These are phyloP conservation scores for Cystoderma amianthinum DNA, from an alignment of 768 basidiomycete species.

Conservation along the genomic window DNA sequence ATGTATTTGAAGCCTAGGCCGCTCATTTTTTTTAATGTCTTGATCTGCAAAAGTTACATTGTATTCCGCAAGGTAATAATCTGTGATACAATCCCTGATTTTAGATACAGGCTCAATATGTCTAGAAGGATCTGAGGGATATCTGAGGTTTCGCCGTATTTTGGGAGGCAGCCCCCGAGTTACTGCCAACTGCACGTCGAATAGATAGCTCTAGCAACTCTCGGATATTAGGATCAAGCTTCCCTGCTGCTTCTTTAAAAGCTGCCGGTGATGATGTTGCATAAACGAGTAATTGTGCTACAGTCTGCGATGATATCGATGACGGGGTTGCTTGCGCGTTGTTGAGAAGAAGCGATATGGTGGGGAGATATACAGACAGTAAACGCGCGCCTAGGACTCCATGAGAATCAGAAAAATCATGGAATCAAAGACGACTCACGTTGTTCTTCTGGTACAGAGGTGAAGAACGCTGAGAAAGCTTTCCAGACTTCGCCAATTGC, in stretches of 20 bases:
- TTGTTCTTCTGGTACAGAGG: slow-evolving; percentile 46
- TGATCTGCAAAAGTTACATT: too few relatives aligned
- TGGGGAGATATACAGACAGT: slow-evolving; percentile 70
- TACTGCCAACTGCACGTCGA: slow-evolving; percentile 61
- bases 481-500: slow-evolving; percentile 79
- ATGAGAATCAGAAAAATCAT: background rate
- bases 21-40: too few relatives aligned
- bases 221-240: slow-evolving; percentile 49
- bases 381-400: slow-evolving; percentile 64
- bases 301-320: slow-evolving; percentile 47
- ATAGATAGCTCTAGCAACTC: slow-evolving; percentile 73
- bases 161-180: slow-evolving; percentile 20
- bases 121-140: slow-evolving; percentile 64
- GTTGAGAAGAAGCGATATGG: slow-evolving; percentile 63
- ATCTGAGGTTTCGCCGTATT: slow-evolving; percentile 70
- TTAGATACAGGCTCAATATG: too few relatives aligned
- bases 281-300: slow-evolving; percentile 63
- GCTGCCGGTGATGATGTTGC: slow-evolving; percentile 64
- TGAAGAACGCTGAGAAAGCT: slow-evolving; percentile 62
- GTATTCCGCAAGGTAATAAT: too few relatives aligned
- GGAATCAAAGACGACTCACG: slow-evolving; percentile 45
- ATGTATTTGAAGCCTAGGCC: too few relatives aligned
- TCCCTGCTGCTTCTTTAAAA: slow-evolving; percentile 81
- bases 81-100: too few relatives aligned
- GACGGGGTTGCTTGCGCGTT: slow-evolving; percentile 34